Conservation (phyloP, 345 rosid species). For the Lepidium sativum region DNA sequence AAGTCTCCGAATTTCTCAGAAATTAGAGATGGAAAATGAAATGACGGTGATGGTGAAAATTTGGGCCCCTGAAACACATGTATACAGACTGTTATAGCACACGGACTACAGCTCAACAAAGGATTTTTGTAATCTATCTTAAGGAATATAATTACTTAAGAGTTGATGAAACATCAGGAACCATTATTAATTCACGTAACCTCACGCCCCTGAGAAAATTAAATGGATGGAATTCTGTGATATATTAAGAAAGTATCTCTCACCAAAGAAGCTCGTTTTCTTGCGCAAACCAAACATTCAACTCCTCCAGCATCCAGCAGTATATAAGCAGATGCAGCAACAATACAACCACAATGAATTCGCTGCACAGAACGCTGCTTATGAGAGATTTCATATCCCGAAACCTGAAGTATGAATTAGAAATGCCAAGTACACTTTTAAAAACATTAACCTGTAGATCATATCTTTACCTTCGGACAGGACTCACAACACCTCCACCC, state of each 20-base stretch:
- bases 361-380: slow-evolving; percentile 38
- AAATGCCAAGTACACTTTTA: background rate
- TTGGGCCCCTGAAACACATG: slow-evolving; percentile 47
- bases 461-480: slow-evolving; percentile 72
- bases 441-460: background rate
- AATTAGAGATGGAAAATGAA: slow-evolving; percentile 35
- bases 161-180: slow-evolving; percentile 3
- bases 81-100: slow-evolving; percentile 11
- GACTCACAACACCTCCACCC: slow-evolving; percentile 95
- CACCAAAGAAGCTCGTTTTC: slow-evolving; percentile 56
- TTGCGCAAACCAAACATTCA: slow-evolving; percentile 69
- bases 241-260: slow-evolving; percentile 22
- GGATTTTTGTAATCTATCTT: background rate
- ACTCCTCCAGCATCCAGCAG: slow-evolving; percentile 93
- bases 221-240: background rate
- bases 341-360: slow-evolving; percentile 94
- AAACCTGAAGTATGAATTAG: background rate
- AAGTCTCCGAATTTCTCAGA: slow-evolving; percentile 49
- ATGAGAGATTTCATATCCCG: slow-evolving; percentile 13
- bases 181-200: background rate
- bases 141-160: background rate
- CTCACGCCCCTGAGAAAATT: background rate
- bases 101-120: background rate
- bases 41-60: slow-evolving; percentile 37
- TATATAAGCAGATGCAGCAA: slow-evolving; percentile 43